Base-by-base conservation (phyloP, 768 basidiomycete genomes). In the Trametes meyenii region DNA sequence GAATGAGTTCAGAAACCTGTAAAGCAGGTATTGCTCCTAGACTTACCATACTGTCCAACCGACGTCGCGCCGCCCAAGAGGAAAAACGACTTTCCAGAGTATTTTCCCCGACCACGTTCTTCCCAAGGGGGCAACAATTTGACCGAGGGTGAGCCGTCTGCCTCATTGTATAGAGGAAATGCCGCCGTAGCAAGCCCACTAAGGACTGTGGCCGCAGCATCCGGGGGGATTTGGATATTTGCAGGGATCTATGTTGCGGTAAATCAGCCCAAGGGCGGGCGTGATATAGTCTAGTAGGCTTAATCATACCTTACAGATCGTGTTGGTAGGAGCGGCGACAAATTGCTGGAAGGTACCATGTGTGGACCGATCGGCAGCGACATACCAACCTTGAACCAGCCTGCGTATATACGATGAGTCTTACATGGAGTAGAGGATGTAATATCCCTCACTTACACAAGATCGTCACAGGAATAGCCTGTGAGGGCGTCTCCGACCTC, bases 401-500 rank as follows among this genome's bases (percentile, higher is more conserved):
- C 29, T 33, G 29, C 8, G 29, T 33, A 33, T 33, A 3, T 33
- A 33, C 8, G 29, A 3, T 8, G 8, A 33, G 8, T 33, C 4
- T 33, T 3, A 33, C 29, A 8, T 33, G 29, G 3, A 33, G 29
- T n/a, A n/a, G n/a, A n/a, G 29, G 29, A 33, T 33, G 8, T 33
- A 3, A 33, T 33, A 8, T 8, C 4, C 29, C 29, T 29, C 1
- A 44, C 53, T 36, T 17, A 62, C 61, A 62, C 61, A 17, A 49
- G 49, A 24, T 62, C 61, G 16, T 50, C 55, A 5, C 56, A 42
- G 7, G 49, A 33, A 11, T 42, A 58, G 21, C 69, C 57, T 5
- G 71, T 69, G 1, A 81, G 80, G 0, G 67, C 73, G 21, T 72
- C 66, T 14, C 77, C 81, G n/a, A 80, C 71, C 29, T 71, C 71